Base-by-base conservation (phyloP, 805 yeast genomes). In the Wickerhamomyces chambardii region DNA sequence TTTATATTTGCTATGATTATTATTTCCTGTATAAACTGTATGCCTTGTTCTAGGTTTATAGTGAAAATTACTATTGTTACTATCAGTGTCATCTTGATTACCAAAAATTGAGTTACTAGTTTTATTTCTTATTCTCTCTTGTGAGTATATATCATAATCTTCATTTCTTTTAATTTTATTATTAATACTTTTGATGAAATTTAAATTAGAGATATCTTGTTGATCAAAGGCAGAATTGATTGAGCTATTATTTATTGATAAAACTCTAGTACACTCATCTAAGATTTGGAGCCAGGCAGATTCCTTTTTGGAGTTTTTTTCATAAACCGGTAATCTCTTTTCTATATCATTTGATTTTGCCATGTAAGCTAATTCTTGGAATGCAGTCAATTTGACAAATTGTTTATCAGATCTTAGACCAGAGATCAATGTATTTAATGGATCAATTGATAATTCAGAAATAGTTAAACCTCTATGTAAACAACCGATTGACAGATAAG, bases 401-500 rank as follows among this genome's bases (percentile, higher is more conserved):
- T 61, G 64, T 34, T 64, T 65, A 22, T 56, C 52, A 26, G 78
- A 77, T 34, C 68, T 66, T 40, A 83, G 62, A 0, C 90, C 90
- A 4, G 78, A 65, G 11, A 82, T 52, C 28, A 83, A 56, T 1
- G 87, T 78, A 34, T 69, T 72, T 33, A 78, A 60, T 7, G 85
- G 87, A 34, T 73, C 76, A 0, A 78, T 59, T 14, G 81, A 68
- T 21, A 73, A 68, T 11, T 72, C 55, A 31, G 80, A 71, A 8
- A 83, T 64, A 15, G 84, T 73, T 38, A 71, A 73, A 15, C 73
- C 75, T 32, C 79, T 77, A 45, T 78, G 80, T 34, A 83, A 50
- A 51, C 90, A 82, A 2, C 92, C 90, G 43, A 80, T 68, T 12
- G 80, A 68, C 37, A 84, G 68, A 50, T 79, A 81, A 3, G 81